These are phyloP conservation scores for Bromus sterilis DNA, from an alignment of 176 grass and related monocot genomes.

Conservation along the genomic window DNA sequence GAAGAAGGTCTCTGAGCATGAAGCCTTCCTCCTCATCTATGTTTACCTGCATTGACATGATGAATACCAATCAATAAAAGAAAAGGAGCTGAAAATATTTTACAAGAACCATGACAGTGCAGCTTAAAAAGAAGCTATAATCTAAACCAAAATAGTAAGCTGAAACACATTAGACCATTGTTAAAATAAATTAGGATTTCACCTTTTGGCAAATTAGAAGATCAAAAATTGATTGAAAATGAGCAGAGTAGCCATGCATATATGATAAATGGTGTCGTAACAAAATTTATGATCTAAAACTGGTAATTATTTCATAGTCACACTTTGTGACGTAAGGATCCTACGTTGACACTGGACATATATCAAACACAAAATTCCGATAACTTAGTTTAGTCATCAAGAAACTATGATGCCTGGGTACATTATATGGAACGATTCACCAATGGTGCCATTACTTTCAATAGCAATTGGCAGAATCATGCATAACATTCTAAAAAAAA, in stretches of 20 bases:
- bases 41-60: conserved; percentile 41
- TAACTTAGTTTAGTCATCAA: background rate
- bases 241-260: background rate
- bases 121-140: background rate
- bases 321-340: background rate
- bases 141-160: background rate
- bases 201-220: background rate
- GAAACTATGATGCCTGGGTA: background rate
- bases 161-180: background rate
- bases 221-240: conserved; percentile 1
- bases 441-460: background rate
- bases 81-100: background rate
- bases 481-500: too few relatives aligned
- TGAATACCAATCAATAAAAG: conserved; percentile 6
- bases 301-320: background rate
- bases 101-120: background rate
- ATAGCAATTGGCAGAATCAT: background rate
- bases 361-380: background rate
- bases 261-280: background rate
- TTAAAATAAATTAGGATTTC: background rate
- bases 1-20: conserved; percentile 65
- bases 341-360: background rate
- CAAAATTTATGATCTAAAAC: background rate
- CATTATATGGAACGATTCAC: background rate
- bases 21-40: conserved; percentile 62